Base-by-base conservation (phyloP, 352 stramenopile genomes). In the Blastocystis sp. region DNA sequence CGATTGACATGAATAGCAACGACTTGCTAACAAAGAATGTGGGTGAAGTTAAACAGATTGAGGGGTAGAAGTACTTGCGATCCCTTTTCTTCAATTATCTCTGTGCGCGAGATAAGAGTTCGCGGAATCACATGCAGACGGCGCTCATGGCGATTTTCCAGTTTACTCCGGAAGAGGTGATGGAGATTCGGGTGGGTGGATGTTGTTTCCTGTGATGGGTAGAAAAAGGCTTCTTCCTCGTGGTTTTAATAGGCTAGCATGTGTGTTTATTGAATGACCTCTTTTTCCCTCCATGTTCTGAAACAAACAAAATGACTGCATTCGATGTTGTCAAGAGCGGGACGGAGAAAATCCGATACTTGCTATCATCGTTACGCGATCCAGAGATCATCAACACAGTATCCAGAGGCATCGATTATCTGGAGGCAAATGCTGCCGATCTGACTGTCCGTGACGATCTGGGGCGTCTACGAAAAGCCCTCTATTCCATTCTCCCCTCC, bases 21-120 rank as follows among this genome's bases (percentile, higher is more conserved):
- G 61, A 73, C 29, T n/a, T 73, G 42, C 29, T 73, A 51, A 73
- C 61, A 7, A 73, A 73, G 61, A 73, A 73, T 73, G 61, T 73
- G 18, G 18, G 38, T 24, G 18, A 48, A 11, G 6, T 46, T 18
- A 0, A 24, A 29, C n/a, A 51, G 27, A 51, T n/a, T 46, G 34
- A 73, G 29, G 61, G 21, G 21, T 73, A 73, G 61, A 46, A 73
- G 61, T 73, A 73, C n/a, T 40, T 73, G 34, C 61, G 61, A 40
- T 46, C 16, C 38, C 29, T 73, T n/a, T 73, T 73, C 36, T 73
- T 73, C 18, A 73, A 73, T 29, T 73, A 73, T 51, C 46, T 73
- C 21, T 73, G 61, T 51, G 29, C 61, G 1, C 18, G 61, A 11
- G 61, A 73, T 51, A 32, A 40, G n/a, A 73, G 38, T 73, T 46